A percentile compares a stretch with the other conserved stretches of the same genome.
Conservation (phyloP, 805 yeast genomes). For the Candida endomychidarum region DNA sequence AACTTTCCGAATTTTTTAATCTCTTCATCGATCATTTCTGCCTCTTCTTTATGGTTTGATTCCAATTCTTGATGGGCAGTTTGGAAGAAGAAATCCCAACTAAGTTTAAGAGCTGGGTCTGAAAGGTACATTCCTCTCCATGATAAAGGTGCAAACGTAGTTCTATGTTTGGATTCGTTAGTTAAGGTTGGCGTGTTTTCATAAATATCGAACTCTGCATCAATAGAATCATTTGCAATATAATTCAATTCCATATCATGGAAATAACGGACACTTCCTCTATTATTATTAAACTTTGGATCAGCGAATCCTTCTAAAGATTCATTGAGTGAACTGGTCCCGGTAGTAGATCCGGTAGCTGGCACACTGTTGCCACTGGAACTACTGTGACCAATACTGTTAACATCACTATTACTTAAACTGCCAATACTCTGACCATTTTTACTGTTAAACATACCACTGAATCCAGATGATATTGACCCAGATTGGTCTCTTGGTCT, state of each 20-base stretch:
- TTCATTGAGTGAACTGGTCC: background rate
- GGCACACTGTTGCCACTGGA: too few relatives aligned
- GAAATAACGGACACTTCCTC: constrained; percentile 30
- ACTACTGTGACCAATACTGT: too few relatives aligned
- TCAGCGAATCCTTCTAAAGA: constrained; percentile 8
- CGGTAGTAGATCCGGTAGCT: too few relatives aligned
- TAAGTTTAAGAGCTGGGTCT: constrained; percentile 33
- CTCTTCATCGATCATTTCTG: background rate
- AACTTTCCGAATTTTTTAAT: constrained; percentile 5
- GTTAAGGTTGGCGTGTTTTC: constrained; percentile 42
- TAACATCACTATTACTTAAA: too few relatives aligned
- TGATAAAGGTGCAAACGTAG: constrained; percentile 51
- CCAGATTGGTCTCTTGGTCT: too few relatives aligned
- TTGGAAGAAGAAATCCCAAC: constrained; percentile 1
- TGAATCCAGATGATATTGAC: too few relatives aligned
- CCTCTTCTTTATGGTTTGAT: background rate
- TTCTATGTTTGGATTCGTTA: constrained; percentile 36
- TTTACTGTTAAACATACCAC: too few relatives aligned
- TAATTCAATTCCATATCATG: constrained; percentile 13
- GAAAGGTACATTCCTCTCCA: constrained; percentile 47
- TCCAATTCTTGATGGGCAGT: background rate
- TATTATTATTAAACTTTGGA: constrained; percentile 12
- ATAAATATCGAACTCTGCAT: constrained; percentile 42
- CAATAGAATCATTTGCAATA: constrained; percentile 8
- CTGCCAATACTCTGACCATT: too few relatives aligned